A percentile compares a stretch with the other conserved stretches of the same genome.
phyloP scores from a whole-genome alignment of 805 yeast genomes.

The Starmerella potacharoeniae region DNA sequence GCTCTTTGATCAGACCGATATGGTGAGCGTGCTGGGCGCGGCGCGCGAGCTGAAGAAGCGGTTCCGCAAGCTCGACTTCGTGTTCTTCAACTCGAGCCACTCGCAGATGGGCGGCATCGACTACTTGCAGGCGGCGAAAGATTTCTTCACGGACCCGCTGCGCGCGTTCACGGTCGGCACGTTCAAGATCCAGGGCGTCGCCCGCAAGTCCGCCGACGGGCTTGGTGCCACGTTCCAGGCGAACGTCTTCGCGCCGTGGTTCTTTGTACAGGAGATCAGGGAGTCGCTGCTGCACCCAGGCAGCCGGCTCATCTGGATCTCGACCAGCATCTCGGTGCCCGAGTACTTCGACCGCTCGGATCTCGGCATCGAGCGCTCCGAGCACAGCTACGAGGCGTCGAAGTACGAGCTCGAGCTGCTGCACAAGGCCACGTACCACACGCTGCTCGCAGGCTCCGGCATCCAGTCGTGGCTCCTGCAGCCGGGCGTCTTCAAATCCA shows the following conservation, averaged over 20 bases:
- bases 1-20: constrained; percentile 77
- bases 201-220: constrained; percentile 63
- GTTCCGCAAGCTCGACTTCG: constrained; percentile 59
- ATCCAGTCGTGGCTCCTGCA: constrained; percentile 70
- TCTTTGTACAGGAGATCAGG: constrained; percentile 54
- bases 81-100: constrained; percentile 83
- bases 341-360: constrained; percentile 64
- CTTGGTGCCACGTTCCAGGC: constrained; percentile 87
- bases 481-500: constrained; percentile 87
- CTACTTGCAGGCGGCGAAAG: constrained; percentile 66
- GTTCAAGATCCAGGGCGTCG: constrained; percentile 71
- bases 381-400: constrained; percentile 80
- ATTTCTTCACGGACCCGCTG: constrained; percentile 54
- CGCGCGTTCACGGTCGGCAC: constrained; percentile 81
- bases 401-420: constrained; percentile 75
- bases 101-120: constrained; percentile 79
- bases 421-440: constrained; percentile 57
- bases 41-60: constrained; percentile 55
- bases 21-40: constrained; percentile 74
- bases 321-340: constrained; percentile 71
- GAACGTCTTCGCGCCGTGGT: constrained; percentile 94
- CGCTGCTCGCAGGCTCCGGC: constrained; percentile 38
- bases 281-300: constrained; percentile 32
- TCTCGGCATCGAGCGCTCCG: constrained; percentile 52
- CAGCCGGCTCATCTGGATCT: constrained; percentile 72